phyloP scores from a whole-genome alignment of 2,329 filamentous ascomycete species.

The Verticillium klebahnii region DNA sequence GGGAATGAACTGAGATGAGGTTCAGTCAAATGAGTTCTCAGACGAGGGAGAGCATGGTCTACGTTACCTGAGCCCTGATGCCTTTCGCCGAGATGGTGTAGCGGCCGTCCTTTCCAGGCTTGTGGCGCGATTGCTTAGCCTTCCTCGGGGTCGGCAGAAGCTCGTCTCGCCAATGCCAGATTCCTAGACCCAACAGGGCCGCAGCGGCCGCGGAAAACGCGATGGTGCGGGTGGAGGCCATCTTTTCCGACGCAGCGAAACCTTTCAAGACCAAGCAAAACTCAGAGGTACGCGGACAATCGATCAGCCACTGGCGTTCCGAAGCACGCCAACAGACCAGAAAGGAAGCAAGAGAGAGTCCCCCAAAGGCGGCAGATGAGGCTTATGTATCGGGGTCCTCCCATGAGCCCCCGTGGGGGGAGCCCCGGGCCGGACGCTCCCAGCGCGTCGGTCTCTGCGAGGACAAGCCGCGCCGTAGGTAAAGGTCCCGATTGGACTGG shows the following conservation, averaged over 20 bases:
- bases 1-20: slow-evolving; percentile 40
- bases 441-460: neutral
- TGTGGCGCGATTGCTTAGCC: neutral
- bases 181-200: neutral
- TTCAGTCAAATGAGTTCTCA: slow-evolving; percentile 16
- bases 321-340: neutral
- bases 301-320: neutral
- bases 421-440: neutral
- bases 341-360: neutral
- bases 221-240: neutral
- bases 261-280: neutral
- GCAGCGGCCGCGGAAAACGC: neutral
- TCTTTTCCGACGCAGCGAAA: neutral
- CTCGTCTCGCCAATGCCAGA: neutral
- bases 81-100: slow-evolving; percentile 29
- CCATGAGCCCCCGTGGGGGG: neutral
- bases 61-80: slow-evolving; percentile 36
- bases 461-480: neutral
- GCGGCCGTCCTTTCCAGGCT: slow-evolving; percentile 24
- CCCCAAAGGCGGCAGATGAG: neutral
- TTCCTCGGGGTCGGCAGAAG: neutral
- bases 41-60: slow-evolving; percentile 15
- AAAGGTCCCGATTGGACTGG: neutral
- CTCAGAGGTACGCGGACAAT: neutral
- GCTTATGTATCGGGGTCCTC: neutral